Base-by-base conservation (phyloP, 2,329 filamentous ascomycete species). In the Akanthomyces lecanii region DNA sequence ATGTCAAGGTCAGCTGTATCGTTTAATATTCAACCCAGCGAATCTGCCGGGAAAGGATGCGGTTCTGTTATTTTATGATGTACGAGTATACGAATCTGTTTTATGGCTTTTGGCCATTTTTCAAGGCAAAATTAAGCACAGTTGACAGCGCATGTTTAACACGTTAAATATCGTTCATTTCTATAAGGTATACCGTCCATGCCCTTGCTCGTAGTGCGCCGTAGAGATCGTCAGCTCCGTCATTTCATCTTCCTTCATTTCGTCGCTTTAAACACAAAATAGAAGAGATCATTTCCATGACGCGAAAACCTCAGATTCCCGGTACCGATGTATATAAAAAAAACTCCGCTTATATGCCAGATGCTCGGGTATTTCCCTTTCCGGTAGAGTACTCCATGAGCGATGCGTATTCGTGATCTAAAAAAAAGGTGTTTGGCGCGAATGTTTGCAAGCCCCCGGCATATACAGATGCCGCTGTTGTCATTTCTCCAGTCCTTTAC, bases 341-440 rank as follows among this genome's bases (percentile, higher is more conserved):
- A 55, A 63, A 63, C 61, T 57, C 61, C 61, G 18, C 61, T 47
- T 42, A 54, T 47, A 63, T 63, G 62, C 62, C 45, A 58, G 48
- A 63, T 63, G 61, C 53, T 53, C 21, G 44, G 48, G 48, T 52
- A 61, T 44, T n/a, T 52, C 38, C 57, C 58, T n/a, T 40, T 50
- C 57, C 48, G 12, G 38, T 61, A 36, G 36, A 61, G 23, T 61
- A 21, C 47, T 33, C 18, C 45, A 59, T 50, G n/a, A 61, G 36
- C 36, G 36, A 61, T 21, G 12, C 38, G 48, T 45, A 61, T 30
- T 7, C 38, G 48, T 36, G 36, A 53, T 61, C 38, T 52, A 44
- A 30, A 51, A 50, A 50, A 25, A 4, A 51, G 40, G 36, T 18
- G 21, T 21, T 59, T n/a, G n/a, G 21, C 36, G 36, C 57, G 23